These are phyloP conservation scores for Orbilia oligospora DNA, from an alignment of 2,329 filamentous ascomycete genomes.

Conservation along the genomic window DNA sequence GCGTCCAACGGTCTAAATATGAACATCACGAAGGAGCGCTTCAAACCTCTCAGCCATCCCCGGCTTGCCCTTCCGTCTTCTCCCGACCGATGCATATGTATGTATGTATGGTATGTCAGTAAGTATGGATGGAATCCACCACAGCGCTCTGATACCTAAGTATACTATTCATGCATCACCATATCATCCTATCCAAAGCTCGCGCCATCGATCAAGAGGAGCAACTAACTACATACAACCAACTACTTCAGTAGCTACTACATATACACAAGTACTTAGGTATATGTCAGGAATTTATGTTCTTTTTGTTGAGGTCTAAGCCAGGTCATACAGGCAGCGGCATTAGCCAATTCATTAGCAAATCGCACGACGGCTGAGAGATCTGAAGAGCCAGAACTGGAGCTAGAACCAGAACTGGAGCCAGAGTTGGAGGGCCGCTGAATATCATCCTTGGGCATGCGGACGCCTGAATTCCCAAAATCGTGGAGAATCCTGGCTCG, in stretches of 20 bases:
- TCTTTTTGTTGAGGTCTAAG: constrained; percentile 30
- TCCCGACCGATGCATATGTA: constrained; percentile 35
- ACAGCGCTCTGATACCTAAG: too few relatives aligned
- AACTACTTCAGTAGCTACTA: too few relatives aligned
- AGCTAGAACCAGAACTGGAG: background rate
- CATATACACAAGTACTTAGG: too few relatives aligned
- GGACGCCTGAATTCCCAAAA: constrained; percentile 33
- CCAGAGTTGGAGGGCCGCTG: constrained; percentile 4
- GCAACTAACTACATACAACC: background rate
- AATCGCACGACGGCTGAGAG: constrained; percentile 39
- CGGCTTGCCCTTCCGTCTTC: constrained; percentile 37
- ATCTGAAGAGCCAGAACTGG: background rate
- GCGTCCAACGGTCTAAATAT: constrained; percentile 23
- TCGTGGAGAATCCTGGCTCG: constrained; percentile 52
- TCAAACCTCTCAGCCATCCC: background rate
- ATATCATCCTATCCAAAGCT: background rate
- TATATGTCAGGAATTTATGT: background rate
- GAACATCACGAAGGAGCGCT: constrained; percentile 34
- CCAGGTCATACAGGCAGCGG: constrained; percentile 13
- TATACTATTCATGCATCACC: constrained; percentile 10
- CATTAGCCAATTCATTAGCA: constrained; percentile 60
- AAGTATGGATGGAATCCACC: background rate
- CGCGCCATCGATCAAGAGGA: constrained; percentile 22
- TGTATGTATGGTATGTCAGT: background rate
- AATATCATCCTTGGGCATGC: constrained; percentile 1